Percentiles rank a stretch among this genome's conserved stretches.
Evolutionary conservation across 495 filamentous ascomycete genomes (phyloP).

Genomic region (Annulohypoxylon bovei): DNA sequence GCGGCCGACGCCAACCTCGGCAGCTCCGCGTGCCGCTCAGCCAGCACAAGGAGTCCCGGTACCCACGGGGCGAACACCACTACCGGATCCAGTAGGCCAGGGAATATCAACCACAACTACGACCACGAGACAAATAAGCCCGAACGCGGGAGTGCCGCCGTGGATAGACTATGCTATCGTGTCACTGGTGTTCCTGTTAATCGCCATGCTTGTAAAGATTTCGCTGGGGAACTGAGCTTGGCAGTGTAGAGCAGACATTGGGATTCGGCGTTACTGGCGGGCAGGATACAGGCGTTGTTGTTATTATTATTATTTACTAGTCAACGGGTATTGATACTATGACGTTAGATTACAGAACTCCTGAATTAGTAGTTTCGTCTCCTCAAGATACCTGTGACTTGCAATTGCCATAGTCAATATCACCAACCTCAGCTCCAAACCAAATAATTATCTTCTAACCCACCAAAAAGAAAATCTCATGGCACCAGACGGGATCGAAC

Average conservation of each 20-base stretch:
- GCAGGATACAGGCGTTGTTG: conserved; percentile 14
- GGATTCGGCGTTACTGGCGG: conserved; percentile 21
- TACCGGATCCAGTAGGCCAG: conserved; percentile 37
- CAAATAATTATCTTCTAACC: not conserved
- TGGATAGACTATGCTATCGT: conserved; percentile 72
- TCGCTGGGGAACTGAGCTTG: conserved; percentile 26
- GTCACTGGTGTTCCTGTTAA: conserved; percentile 60
- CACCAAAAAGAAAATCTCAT: not conserved
- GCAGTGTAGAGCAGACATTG: not conserved
- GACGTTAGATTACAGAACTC: conserved; percentile 11
- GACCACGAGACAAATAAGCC: conserved; percentile 26
- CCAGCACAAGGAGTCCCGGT: conserved; percentile 46
- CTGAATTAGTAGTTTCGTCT: no score
- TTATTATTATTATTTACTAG: not conserved
- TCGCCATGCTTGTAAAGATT: conserved; percentile 62
- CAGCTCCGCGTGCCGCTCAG: conserved; percentile 17
- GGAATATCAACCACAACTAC: conserved; percentile 2
- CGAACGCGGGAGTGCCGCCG: conserved; percentile 56
- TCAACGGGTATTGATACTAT: conserved; percentile 2
- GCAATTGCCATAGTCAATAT: no score
- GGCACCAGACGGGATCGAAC: conserved; percentile 37
- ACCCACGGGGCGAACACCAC: conserved; percentile 51
- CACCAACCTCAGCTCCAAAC: no score
- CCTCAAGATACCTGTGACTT: no score
- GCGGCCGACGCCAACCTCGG: conserved; percentile 17